A percentile compares a stretch with the other conserved stretches of the same genome.
phyloP scores from a whole-genome alignment of 2,329 filamentous ascomycete species.

The Penicillium janthinellum region DNA sequence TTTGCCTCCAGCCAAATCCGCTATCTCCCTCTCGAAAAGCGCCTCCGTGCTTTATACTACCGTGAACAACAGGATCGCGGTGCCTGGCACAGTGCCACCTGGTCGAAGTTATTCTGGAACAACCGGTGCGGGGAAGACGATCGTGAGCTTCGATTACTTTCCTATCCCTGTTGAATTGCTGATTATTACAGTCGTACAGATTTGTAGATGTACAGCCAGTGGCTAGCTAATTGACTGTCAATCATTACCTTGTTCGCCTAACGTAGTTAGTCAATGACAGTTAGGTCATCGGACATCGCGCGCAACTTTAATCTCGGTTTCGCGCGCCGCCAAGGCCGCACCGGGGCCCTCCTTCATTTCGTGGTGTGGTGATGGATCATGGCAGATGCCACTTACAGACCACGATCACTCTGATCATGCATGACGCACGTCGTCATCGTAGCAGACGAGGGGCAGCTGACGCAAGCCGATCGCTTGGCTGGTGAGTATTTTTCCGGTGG shows the following conservation, averaged over 20 bases:
- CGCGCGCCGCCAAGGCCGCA: slow-evolving; percentile 11
- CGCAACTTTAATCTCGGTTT: slow-evolving; percentile 24
- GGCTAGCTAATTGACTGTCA: background rate
- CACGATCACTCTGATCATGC: slow-evolving; percentile 8
- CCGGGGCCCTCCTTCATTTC: slow-evolving; percentile 17
- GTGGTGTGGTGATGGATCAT: background rate
- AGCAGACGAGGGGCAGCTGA: slow-evolving; percentile 13
- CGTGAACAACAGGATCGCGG: background rate
- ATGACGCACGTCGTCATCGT: slow-evolving; percentile 18
- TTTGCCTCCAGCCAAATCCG: background rate
- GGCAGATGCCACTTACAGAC: background rate
- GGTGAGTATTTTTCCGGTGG: slow-evolving; percentile 3
- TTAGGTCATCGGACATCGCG: background rate
- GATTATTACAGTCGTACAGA: no score
- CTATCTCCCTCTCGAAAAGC: background rate
- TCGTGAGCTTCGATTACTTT: slow-evolving; percentile 15
- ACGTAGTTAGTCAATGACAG: background rate
- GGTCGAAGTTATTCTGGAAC: slow-evolving; percentile 5
- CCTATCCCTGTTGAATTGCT: background rate
- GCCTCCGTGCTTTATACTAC: background rate
- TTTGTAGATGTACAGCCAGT: background rate
- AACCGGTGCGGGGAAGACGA: slow-evolving; percentile 17
- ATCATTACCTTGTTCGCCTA: background rate
- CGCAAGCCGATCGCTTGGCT: slow-evolving; percentile 28
- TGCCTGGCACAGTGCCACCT: background rate